A percentile compares a stretch with the other conserved stretches of the same genome.
Evolutionary conservation across 2,329 filamentous ascomycete species (phyloP).

Genomic region (Claviceps sp.): DNA sequence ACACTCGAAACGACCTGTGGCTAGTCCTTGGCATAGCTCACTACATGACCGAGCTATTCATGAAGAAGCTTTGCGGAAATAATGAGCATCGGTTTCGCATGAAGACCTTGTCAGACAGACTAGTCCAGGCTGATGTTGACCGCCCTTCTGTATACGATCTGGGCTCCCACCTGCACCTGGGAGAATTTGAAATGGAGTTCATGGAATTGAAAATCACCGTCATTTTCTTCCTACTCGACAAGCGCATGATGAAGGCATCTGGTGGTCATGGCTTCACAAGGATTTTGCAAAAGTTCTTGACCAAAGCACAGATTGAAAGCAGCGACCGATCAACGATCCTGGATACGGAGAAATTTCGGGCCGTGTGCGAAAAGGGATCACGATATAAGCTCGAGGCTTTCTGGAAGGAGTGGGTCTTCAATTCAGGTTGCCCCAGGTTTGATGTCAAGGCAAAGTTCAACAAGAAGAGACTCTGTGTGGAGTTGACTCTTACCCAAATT

Average conservation of each 20-base stretch:
- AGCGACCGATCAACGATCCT: conserved; percentile 57
- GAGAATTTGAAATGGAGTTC: conserved; percentile 78
- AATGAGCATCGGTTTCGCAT: conserved; percentile 89
- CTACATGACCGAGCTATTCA: conserved; percentile 90
- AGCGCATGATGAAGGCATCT: conserved; percentile 76
- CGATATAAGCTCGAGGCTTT: conserved; percentile 80
- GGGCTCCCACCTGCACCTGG: conserved; percentile 64
- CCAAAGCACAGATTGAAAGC: conserved; percentile 61
- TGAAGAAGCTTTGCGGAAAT: conserved; percentile 81
- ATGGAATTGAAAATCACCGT: conserved; percentile 81
- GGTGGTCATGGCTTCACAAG: conserved; percentile 68
- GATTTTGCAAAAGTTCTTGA: conserved; percentile 74
- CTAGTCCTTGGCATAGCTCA: conserved; percentile 79
- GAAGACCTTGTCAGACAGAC: conserved; percentile 68
- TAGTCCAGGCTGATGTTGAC: conserved; percentile 69
- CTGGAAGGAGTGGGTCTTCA: conserved; percentile 85
- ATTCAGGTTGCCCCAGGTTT: conserved; percentile 80
- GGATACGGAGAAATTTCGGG: conserved; percentile 62
- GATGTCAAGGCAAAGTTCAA: conserved; percentile 84
- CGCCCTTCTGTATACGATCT: conserved; percentile 73
- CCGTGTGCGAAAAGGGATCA: conserved; percentile 75
- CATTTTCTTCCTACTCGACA: conserved; percentile 87
- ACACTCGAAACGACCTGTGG: conserved; percentile 72
- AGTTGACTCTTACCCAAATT: conserved; percentile 75
- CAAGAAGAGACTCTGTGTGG: conserved; percentile 91